Conservation (phyloP, 2,329 filamentous ascomycete species). For the Trematosphaeria pertusa region DNA sequence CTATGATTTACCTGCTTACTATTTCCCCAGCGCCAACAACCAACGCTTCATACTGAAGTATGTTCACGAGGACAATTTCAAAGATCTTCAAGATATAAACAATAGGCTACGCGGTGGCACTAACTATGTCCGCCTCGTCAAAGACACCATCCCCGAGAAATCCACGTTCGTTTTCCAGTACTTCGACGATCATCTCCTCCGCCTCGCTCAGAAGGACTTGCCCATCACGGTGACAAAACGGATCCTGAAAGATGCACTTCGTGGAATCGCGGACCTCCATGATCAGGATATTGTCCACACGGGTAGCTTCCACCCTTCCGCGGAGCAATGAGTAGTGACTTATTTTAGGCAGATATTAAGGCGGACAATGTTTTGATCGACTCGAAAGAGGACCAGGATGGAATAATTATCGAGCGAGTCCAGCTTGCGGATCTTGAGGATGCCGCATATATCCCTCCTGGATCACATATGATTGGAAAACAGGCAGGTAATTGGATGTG, state of each 20-base stretch:
- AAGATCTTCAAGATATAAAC: slow-evolving; percentile 18
- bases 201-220: slow-evolving; percentile 13
- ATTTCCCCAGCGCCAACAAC: slow-evolving; percentile 16
- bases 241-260: slow-evolving; percentile 17
- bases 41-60: slow-evolving; percentile 25
- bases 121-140: slow-evolving; percentile 8
- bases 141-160: slow-evolving; percentile 12
- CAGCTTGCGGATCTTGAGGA: slow-evolving; percentile 52
- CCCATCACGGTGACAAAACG: slow-evolving; percentile 10
- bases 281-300: slow-evolving; percentile 17
- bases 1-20: slow-evolving; percentile 14
- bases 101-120: slow-evolving; percentile 8
- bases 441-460: slow-evolving; percentile 47
- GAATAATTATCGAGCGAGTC: slow-evolving; percentile 41
- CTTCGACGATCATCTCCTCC: slow-evolving; percentile 15
- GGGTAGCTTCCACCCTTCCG: slow-evolving; percentile 9
- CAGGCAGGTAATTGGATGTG: slow-evolving; percentile 52
- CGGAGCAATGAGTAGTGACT: slow-evolving; percentile 6
- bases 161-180: slow-evolving; percentile 17
- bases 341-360: slow-evolving; percentile 47
- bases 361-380: slow-evolving; percentile 54
- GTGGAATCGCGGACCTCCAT: slow-evolving; percentile 10
- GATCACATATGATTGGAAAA: slow-evolving; percentile 43
- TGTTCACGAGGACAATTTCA: slow-evolving; percentile 17
- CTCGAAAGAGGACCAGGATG: slow-evolving; percentile 42